A percentile compares a stretch with the other conserved stretches of the same genome.
Conservation (phyloP, 306 rosid genomes). For the Trichosanthes cucumerina region DNA sequence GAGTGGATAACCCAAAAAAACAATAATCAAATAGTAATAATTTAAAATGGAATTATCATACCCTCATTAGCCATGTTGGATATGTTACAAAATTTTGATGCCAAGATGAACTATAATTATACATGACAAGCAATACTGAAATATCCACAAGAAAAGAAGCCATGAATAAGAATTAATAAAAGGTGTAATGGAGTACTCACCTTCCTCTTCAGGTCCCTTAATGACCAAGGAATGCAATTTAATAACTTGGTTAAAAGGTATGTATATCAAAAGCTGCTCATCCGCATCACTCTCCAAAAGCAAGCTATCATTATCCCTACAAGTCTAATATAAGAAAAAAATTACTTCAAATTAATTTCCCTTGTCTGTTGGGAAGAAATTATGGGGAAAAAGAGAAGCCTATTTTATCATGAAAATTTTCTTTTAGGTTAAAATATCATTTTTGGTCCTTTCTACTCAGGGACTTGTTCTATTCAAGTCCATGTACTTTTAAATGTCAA, state of each 20-base stretch:
- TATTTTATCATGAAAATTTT: not conserved
- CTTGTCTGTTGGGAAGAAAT: not conserved
- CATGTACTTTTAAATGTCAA: not conserved
- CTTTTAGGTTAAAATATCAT: not conserved
- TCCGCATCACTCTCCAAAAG: constrained; percentile 93
- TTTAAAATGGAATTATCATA: not conserved
- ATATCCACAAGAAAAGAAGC: not conserved
- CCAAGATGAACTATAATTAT: not conserved
- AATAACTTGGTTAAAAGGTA: constrained; percentile 81
- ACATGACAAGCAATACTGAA: not conserved
- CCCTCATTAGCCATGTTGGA: not conserved
- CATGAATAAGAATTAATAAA: not conserved
- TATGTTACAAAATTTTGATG: not conserved
- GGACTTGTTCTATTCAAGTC: not conserved
- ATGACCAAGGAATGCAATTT: constrained; percentile 64
- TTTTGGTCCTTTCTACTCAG: not conserved
- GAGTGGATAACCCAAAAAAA: not conserved
- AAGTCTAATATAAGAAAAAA: constrained; percentile 40
- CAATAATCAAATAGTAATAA: not conserved
- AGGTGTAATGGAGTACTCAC: constrained; percentile 18
- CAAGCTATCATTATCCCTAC: constrained; percentile 89
- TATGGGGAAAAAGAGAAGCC: not conserved
- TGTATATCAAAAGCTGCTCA: constrained; percentile 86
- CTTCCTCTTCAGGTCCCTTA: constrained; percentile 89
- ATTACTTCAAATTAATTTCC: not conserved